Evolutionary conservation across 352 stramenopile species (phyloP).

Genomic region (Phytophthora aleatoria): DNA sequence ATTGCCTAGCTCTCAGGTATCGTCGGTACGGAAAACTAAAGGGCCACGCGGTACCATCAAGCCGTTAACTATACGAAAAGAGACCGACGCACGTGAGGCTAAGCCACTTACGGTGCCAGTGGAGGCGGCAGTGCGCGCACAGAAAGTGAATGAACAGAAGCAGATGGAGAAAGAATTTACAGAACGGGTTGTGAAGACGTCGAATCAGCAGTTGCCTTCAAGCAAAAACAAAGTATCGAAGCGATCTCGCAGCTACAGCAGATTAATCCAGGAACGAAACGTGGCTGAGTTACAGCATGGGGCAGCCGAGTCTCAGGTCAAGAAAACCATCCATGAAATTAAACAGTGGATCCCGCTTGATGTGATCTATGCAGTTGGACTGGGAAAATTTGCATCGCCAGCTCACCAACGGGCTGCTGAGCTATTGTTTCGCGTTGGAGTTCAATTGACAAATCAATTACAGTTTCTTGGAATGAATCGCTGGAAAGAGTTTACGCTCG

Average conservation of each 20-base stretch:
- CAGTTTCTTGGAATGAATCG: constrained; percentile 47
- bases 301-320: constrained; percentile 39
- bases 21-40: constrained; percentile 6
- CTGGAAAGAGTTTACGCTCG: constrained; percentile 43
- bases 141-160: constrained; percentile 1
- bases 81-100: not conserved
- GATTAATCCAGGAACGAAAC: constrained; percentile 18
- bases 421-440: constrained; percentile 49
- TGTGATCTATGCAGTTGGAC: constrained; percentile 62
- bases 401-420: constrained; percentile 62
- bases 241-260: constrained; percentile 19
- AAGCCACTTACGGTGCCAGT: not conserved
- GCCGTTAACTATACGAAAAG: constrained; percentile 10
- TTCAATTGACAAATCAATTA: constrained; percentile 44
- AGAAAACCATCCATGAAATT: constrained; percentile 54
- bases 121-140: not conserved
- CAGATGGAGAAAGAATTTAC: constrained; percentile 6
- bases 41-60: constrained; percentile 10
- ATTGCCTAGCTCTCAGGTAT: not conserved
- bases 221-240: constrained; percentile 4
- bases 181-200: not conserved
- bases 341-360: constrained; percentile 67
- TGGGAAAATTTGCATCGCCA: constrained; percentile 64
- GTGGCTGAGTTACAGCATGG: constrained; percentile 20
- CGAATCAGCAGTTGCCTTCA: not conserved